Base-by-base conservation (phyloP, 177 flowering plant species). In the Vitis hybrid region DNA sequence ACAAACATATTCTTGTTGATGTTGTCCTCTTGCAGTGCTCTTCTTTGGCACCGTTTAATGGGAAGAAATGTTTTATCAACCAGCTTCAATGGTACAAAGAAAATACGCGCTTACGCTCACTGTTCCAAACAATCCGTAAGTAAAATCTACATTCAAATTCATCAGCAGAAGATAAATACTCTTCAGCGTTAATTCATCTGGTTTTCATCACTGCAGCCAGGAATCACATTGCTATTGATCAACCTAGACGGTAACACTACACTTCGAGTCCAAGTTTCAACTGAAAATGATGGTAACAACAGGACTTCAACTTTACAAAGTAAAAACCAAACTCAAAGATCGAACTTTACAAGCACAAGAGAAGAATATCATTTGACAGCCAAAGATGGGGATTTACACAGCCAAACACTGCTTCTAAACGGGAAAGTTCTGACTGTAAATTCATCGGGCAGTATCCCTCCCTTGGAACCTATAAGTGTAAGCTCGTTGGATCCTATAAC, bases 41-140 rank as follows among this genome's bases (percentile, higher is more conserved):
- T 92, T 79, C 89, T 92, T 52, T 92, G 96, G 96, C 90, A 89
- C 67, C 82, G 83, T 23, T 69, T 92, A 51, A 92, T 92, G 97
- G 97, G 97, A 67, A 81, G 77, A 65, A 82, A 76, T 1, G 97
- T 87, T 66, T 79, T 91, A 14, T 70, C 80, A 4, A 82, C 93
- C 17, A 86, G 58, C 71, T 88, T 88, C 68, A 17, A 79, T 1
- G 94, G 91, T 58, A 81, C 86, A 21, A 86, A 78, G 12, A 87
- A 78, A 50, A 72, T 89, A 48, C 90, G 96, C 2, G 84, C 89
- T 45, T 91, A 92, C 69, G 80, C 91, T 52, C 98, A 91, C 70
- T 91, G 98, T 61, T 81, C 96, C n/a, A 92, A 89, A 70, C 63
- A 80, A 62, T 84, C 87, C 14, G 97, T 92, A 76, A 79, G 92